Conservation (phyloP, 352 stramenopile genomes). For the Phytopythium boreale region DNA sequence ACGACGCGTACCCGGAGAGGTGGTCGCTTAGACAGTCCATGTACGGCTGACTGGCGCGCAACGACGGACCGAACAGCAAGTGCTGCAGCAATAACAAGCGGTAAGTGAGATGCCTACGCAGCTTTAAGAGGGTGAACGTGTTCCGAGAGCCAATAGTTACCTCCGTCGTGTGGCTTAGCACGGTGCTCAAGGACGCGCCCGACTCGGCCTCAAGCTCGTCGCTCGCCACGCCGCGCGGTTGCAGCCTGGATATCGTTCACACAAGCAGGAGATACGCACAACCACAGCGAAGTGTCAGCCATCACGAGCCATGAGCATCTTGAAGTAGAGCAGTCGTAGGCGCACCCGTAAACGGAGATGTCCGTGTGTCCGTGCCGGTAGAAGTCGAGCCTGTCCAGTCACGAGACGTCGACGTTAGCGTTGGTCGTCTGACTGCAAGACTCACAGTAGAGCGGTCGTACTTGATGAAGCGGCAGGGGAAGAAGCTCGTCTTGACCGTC, state of each 20-base stretch:
- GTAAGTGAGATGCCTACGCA: not conserved
- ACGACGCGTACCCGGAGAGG: constrained; percentile 30
- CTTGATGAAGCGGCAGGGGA: constrained; percentile 64
- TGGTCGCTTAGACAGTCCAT: constrained; percentile 55
- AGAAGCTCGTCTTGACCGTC: constrained; percentile 48
- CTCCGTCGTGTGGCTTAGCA: constrained; percentile 66
- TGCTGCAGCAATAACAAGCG: constrained; percentile 19
- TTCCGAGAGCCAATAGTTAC: constrained; percentile 16
- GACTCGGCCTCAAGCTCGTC: constrained; percentile 52
- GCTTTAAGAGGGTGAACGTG: too few relatives aligned
- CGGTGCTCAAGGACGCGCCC: constrained; percentile 48
- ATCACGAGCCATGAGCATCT: too few relatives aligned
- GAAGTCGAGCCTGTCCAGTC: constrained; percentile 42
- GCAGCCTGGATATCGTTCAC: constrained; percentile 19
- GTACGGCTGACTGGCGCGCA: constrained; percentile 43
- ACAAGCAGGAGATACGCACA: not conserved
- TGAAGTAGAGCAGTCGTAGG: not conserved
- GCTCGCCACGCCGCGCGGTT: constrained; percentile 43
- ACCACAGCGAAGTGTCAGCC: not conserved
- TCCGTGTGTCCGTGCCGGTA: constrained; percentile 44
- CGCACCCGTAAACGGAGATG: constrained; percentile 64
- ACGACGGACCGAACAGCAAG: constrained; percentile 42
- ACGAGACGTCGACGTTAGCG: not conserved
- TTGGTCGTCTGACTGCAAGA: not conserved
- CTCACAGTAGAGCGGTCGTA: not conserved